Percentiles rank a stretch among this genome's conserved stretches.
Conservation (phyloP, 306 rosid species). For the Quercus variabilis region DNA sequence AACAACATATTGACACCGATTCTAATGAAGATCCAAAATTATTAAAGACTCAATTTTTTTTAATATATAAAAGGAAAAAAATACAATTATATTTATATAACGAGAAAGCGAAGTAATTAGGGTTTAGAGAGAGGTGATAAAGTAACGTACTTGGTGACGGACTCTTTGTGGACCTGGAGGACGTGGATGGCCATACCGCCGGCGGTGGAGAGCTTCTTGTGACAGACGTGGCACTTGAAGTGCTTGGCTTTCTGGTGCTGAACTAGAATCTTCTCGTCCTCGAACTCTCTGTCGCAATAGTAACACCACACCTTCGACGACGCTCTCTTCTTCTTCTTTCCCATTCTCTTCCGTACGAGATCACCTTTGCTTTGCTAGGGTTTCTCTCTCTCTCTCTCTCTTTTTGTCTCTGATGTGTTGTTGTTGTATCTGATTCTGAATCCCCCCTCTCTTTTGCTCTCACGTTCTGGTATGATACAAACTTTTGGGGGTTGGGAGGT, state of each 20-base stretch:
- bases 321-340: constrained; percentile 97
- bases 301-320: constrained; percentile 97
- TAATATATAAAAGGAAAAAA: no score
- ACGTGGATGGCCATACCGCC: constrained; percentile 99
- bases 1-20: no score
- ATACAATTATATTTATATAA: no score
- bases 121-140: background rate
- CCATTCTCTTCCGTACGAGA: constrained; percentile 36
- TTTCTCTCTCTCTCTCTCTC: no score
- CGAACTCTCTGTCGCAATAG: constrained; percentile 97
- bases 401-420: no score
- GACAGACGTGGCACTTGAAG: constrained; percentile 97
- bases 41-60: no score
- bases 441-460: no score
- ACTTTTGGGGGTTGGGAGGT: no score
- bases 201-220: constrained; percentile 97
- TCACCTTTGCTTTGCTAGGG: no score
- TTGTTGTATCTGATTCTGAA: no score
- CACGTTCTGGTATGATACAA: no score
- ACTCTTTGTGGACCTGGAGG: constrained; percentile 97
- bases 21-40: no score
- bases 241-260: constrained; percentile 99
- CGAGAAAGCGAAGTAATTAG: background rate
- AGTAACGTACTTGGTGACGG: constrained; percentile 72
- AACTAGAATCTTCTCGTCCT: constrained; percentile 94